phyloP scores from a whole-genome alignment of 192 early-diverging fungal genomes.

The Rhizoclosmatium globosum region DNA sequence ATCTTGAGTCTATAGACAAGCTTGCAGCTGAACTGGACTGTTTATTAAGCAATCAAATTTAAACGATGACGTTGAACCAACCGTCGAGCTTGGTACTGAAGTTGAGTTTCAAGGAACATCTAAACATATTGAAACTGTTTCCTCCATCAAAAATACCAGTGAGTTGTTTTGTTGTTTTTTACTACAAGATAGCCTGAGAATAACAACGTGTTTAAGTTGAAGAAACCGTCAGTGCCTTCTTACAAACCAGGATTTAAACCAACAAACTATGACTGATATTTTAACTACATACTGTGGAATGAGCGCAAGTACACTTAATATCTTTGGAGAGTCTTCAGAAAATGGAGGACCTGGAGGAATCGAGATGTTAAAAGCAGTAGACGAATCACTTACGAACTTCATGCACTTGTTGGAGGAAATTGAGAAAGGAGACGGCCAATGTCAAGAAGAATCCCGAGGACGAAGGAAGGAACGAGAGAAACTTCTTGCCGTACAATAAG shows the following conservation, averaged over 20 bases:
- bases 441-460: too few species aligned
- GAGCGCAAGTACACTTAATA: conserved; percentile 1
- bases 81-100: conserved; percentile 3
- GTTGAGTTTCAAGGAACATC: too few species aligned
- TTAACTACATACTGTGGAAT: conserved; percentile 17
- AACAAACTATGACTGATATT: conserved; percentile 16
- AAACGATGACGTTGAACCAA: not conserved
- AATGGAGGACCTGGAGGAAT: not conserved
- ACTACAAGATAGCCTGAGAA: too few species aligned
- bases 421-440: not conserved
- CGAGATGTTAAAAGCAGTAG: conserved; percentile 19
- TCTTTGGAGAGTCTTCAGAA: not conserved
- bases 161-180: not conserved
- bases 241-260: not conserved
- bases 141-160: conserved; percentile 5
- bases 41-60: not conserved
- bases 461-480: too few species aligned
- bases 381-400: conserved; percentile 27
- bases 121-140: too few species aligned
- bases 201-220: too few species aligned
- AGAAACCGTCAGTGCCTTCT: not conserved
- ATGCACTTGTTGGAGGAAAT: conserved; percentile 26
- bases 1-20: too few species aligned
- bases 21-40: conserved; percentile 24
- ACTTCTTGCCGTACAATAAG: too few species aligned